phyloP scores from a whole-genome alignment of 805 yeast genomes.

The Candida caryicola region DNA sequence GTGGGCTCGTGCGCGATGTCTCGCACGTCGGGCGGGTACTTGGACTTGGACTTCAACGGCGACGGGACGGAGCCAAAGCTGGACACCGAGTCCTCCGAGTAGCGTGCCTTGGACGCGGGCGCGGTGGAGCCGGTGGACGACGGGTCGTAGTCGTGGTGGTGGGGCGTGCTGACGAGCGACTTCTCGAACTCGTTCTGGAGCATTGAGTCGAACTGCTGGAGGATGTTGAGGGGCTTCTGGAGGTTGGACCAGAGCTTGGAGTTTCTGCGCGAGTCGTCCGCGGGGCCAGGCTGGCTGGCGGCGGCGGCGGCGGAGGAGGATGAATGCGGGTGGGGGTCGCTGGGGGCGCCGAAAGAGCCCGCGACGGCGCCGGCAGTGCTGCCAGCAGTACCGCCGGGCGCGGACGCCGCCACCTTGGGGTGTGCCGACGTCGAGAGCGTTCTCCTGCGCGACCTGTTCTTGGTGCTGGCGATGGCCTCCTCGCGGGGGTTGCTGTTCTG shows the following conservation, averaged over 20 bases:
- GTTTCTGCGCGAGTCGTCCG: slow-evolving; percentile 6
- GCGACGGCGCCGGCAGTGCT: background rate
- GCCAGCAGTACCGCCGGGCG: background rate
- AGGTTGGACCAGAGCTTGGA: slow-evolving; percentile 33
- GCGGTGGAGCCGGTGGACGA: background rate
- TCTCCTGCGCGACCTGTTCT: slow-evolving; percentile 17
- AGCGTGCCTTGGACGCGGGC: slow-evolving; percentile 9
- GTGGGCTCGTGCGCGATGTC: background rate
- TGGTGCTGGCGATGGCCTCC: slow-evolving; percentile 30
- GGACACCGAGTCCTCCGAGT: slow-evolving; percentile 27
- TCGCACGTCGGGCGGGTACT: background rate
- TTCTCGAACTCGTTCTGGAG: slow-evolving; percentile 66
- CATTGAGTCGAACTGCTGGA: slow-evolving; percentile 67
- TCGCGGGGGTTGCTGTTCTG: slow-evolving; percentile 25
- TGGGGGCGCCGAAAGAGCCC: slow-evolving; percentile 3
- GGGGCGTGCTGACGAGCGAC: slow-evolving; percentile 8
- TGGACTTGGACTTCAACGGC: slow-evolving; percentile 24
- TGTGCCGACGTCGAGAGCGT: slow-evolving; percentile 11
- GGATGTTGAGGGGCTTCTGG: slow-evolving; percentile 39
- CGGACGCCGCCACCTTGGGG: slow-evolving; percentile 4
- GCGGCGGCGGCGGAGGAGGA: background rate
- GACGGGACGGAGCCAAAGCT: slow-evolving; percentile 22
- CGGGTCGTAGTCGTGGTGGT: slow-evolving; percentile 1
- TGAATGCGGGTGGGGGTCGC: background rate
- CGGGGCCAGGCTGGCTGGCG: background rate